These are phyloP conservation scores for Herpetomonas samuelpessoai DNA, from an alignment of 208 protist genomes.

Conservation along the genomic window DNA sequence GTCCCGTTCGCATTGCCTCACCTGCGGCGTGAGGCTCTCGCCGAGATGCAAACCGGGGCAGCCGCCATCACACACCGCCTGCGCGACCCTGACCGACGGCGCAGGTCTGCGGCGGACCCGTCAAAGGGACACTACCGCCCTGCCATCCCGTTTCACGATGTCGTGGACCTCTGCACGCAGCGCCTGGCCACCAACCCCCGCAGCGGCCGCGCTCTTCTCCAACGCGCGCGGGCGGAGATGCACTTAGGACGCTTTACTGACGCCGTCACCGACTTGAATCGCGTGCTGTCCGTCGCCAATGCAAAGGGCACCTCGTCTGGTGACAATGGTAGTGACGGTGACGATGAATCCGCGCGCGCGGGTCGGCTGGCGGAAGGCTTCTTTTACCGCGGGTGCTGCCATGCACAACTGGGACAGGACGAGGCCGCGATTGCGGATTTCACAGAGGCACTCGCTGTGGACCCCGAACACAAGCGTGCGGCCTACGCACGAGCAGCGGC, in stretches of 20 bases:
- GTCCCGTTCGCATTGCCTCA: no score
- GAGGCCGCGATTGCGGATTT: slow-evolving; percentile 68
- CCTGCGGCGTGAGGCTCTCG: no score
- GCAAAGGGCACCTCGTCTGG: no score
- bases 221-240: slow-evolving; percentile 37
- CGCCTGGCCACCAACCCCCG: slow-evolving; percentile 17
- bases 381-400: slow-evolving; percentile 53
- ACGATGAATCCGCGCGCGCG: slow-evolving; percentile 1
- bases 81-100: no score
- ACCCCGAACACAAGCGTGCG: slow-evolving; percentile 51
- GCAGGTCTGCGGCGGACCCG: no score
- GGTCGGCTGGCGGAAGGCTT: slow-evolving; percentile 15
- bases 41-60: no score
- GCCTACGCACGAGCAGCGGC: slow-evolving; percentile 73
- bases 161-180: slow-evolving; percentile 22
- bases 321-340: no score
- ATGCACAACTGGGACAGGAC: slow-evolving; percentile 41
- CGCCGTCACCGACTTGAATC: slow-evolving; percentile 51
- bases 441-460: slow-evolving; percentile 44
- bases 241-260: slow-evolving; percentile 27
- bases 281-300: no score
- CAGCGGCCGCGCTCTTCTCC: slow-evolving; percentile 22
- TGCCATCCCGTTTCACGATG: slow-evolving; percentile 26
- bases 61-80: no score
- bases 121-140: slow-evolving; percentile 30